phyloP scores from a whole-genome alignment of 768 basidiomycete genomes.

The Hemileccinum rubropunctum region DNA sequence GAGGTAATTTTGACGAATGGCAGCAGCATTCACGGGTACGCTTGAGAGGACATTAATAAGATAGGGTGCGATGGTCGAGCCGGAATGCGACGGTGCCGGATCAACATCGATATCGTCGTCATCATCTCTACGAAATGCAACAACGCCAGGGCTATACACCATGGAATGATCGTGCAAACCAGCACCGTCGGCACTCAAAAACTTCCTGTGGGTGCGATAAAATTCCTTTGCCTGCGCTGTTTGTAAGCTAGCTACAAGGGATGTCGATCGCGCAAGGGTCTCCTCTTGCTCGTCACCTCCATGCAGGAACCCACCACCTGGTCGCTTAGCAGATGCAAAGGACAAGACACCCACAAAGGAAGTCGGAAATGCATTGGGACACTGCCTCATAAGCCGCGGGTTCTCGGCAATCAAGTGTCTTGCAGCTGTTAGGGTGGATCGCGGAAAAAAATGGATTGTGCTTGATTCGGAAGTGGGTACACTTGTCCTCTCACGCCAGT shows the following conservation, averaged over 20 bases:
- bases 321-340: conserved; percentile 42
- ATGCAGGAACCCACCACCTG: conserved; percentile 42
- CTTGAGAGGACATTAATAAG: conserved; percentile 39
- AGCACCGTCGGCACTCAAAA: conserved; percentile 34
- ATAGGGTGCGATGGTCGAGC: conserved; percentile 38
- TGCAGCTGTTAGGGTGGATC: conserved; percentile 34
- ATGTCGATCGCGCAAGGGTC: conserved; percentile 38
- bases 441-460: conserved; percentile 28
- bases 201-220: conserved; percentile 39
- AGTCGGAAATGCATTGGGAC: conserved; percentile 18
- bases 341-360: conserved; percentile 40
- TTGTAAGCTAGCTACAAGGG: conserved; percentile 38
- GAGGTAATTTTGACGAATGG: conserved; percentile 37
- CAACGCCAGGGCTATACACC: conserved; percentile 44
- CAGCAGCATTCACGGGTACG: conserved; percentile 43
- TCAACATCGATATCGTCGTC: conserved; percentile 21
- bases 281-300: conserved; percentile 50
- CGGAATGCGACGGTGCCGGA: conserved; percentile 4
- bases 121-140: conserved; percentile 41
- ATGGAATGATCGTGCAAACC: conserved; percentile 47
- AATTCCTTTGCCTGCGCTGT: conserved; percentile 35
- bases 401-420: conserved; percentile 22
- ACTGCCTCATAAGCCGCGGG: conserved; percentile 8
- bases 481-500: conserved; percentile 29
- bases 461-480: conserved; percentile 9